These are phyloP conservation scores for Boletus rubescentipes DNA, from an alignment of 768 basidiomycete species.

Conservation along the genomic window DNA sequence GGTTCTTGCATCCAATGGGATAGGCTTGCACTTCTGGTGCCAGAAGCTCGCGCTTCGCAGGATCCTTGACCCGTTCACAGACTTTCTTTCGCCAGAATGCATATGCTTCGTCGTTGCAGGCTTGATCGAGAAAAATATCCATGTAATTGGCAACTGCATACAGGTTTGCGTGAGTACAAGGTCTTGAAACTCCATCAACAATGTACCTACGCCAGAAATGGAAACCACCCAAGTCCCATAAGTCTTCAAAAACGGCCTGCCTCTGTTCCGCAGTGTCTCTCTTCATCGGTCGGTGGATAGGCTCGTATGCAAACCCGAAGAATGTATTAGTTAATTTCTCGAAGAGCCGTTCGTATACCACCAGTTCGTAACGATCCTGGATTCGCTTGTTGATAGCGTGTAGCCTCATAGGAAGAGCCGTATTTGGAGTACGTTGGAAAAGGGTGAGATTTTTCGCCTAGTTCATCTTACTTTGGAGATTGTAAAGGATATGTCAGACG, in stretches of 20 bases:
- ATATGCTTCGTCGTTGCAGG: slow-evolving; percentile 5
- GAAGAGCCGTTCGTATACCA: slow-evolving; percentile 8
- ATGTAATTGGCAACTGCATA: slow-evolving; percentile 7
- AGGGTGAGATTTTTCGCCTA: slow-evolving; percentile 9
- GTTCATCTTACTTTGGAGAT: background rate
- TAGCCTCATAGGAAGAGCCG: slow-evolving; percentile 6
- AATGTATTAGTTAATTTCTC: slow-evolving; percentile 3
- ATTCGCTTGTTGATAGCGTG: slow-evolving; percentile 7
- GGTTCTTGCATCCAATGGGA: slow-evolving; percentile 8
- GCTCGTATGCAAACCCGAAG: background rate
- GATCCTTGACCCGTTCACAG: slow-evolving; percentile 9
- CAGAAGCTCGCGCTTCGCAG: slow-evolving; percentile 8
- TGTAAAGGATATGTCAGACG: background rate
- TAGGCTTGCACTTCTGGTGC: slow-evolving; percentile 6
- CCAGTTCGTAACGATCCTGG: slow-evolving; percentile 6
- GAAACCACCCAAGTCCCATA: slow-evolving; percentile 4
- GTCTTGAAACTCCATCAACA: background rate
- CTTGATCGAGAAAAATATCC: background rate
- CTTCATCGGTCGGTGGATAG: slow-evolving; percentile 12
- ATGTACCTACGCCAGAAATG: slow-evolving; percentile 5
- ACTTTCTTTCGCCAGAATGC: background rate
- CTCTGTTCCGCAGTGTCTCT: slow-evolving; percentile 4
- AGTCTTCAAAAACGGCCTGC: slow-evolving; percentile 4
- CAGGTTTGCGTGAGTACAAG: background rate
- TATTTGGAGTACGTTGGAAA: slow-evolving; percentile 12